Conservation (phyloP, 805 yeast species). For the Blastobotrys muscicola region DNA sequence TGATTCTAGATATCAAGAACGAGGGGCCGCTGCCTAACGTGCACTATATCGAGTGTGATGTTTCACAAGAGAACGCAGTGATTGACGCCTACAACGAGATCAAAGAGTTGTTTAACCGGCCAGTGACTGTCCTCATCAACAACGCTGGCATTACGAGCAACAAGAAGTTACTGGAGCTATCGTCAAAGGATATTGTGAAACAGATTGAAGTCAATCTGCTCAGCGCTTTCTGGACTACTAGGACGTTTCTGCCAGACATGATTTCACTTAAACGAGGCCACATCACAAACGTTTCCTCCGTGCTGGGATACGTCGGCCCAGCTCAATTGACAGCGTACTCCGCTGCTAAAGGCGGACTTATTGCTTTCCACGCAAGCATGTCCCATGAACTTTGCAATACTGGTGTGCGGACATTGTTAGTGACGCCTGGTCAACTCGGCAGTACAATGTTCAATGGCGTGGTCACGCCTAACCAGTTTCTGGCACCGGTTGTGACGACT, state of each 20-base stretch:
- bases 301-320: constrained; percentile 77
- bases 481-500: constrained; percentile 80
- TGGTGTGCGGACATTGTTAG: constrained; percentile 58
- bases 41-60: constrained; percentile 58
- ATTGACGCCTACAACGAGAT: constrained; percentile 33
- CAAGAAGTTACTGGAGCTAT: constrained; percentile 43
- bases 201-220: constrained; percentile 59
- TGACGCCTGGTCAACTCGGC: constrained; percentile 81
- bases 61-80: constrained; percentile 44
- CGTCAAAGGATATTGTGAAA: constrained; percentile 48
- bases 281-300: constrained; percentile 74
- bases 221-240: constrained; percentile 62
- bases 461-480: constrained; percentile 55
- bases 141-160: constrained; percentile 75
- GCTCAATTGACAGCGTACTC: constrained; percentile 71
- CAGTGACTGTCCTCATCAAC: constrained; percentile 61
- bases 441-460: constrained; percentile 70
- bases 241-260: constrained; percentile 69
- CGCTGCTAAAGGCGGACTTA: constrained; percentile 79
- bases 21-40: constrained; percentile 33
- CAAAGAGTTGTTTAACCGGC: constrained; percentile 37
- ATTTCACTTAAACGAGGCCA: constrained; percentile 52
- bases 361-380: constrained; percentile 74
- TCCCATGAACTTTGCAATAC: constrained; percentile 45
- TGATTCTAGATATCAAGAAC: constrained; percentile 57